A percentile compares a stretch with the other conserved stretches of the same genome.
Evolutionary conservation across 192 early-diverging fungal species (phyloP).

Genomic region (Podila epigama): DNA sequence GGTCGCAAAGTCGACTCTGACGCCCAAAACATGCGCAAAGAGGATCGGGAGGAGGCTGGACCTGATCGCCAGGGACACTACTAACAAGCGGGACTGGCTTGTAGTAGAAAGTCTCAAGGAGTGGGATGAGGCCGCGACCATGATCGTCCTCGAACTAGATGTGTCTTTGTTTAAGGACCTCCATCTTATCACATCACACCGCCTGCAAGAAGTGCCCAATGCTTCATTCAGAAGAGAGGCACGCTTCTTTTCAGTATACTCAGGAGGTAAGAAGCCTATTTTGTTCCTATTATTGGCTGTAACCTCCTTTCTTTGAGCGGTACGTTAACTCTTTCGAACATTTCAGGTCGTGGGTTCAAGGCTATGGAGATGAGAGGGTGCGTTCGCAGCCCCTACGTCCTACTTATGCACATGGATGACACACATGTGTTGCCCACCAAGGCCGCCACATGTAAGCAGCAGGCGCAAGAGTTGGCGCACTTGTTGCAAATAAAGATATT

Average conservation of each 20-base stretch:
- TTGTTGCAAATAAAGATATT: constrained; percentile 4
- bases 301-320: too few relatives aligned
- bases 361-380: constrained; percentile 7
- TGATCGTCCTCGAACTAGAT: constrained; percentile 28
- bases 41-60: constrained; percentile 31
- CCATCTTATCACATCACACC: constrained; percentile 32
- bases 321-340: too few relatives aligned
- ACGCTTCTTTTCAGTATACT: constrained; percentile 40
- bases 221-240: constrained; percentile 12
- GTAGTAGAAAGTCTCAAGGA: constrained; percentile 27
- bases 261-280: constrained; percentile 28
- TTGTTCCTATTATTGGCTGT: neutral
- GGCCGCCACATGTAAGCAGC: constrained; percentile 1
- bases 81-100: constrained; percentile 27
- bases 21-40: constrained; percentile 12
- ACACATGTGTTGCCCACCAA: neutral
- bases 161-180: constrained; percentile 34
- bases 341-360: constrained; percentile 10
- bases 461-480: constrained; percentile 5
- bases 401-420: constrained; percentile 3
- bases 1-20: constrained; percentile 16
- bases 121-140: constrained; percentile 42
- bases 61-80: constrained; percentile 26
- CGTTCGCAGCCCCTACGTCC: constrained; percentile 1
- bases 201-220: constrained; percentile 24